A percentile compares a stretch with the other conserved stretches of the same genome.
phyloP scores from a whole-genome alignment of 768 basidiomycete genomes.

The Collybia nuda region DNA sequence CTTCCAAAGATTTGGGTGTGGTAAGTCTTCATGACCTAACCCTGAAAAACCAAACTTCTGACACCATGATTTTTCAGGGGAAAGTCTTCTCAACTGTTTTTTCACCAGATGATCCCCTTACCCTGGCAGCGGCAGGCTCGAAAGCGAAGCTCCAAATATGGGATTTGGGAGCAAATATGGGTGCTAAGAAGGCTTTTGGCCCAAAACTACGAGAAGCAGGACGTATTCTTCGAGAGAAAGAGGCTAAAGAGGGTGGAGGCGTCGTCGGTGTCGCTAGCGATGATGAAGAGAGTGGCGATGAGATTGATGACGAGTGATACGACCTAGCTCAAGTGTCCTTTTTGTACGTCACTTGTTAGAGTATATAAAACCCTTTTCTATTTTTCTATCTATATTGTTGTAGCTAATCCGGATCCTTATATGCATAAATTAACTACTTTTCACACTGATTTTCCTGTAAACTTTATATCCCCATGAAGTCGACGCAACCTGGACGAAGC shows the following conservation, averaged over 20 bases:
- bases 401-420: no score
- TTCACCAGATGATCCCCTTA: conserved; percentile 94
- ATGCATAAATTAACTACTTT: no score
- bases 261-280: conserved; percentile 69
- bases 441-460: no score
- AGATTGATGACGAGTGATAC: conserved; percentile 28
- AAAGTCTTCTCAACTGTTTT: conserved; percentile 92
- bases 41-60: background rate
- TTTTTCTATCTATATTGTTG: no score
- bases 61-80: conserved; percentile 53
- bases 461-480: no score
- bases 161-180: conserved; percentile 86
- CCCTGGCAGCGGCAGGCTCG: conserved; percentile 91
- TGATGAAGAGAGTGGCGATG: conserved; percentile 64
- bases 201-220: conserved; percentile 76
- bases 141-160: conserved; percentile 94
- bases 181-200: conserved; percentile 82
- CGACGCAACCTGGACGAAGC: no score
- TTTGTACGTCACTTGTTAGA: background rate
- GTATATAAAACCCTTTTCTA: background rate
- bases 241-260: conserved; percentile 51
- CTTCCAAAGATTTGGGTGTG: conserved; percentile 86
- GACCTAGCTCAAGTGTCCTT: background rate
- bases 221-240: conserved; percentile 61
- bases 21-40: conserved; percentile 43